Conservation (phyloP, 1,139 yeast genomes). For the Geotrichum europaeum region DNA sequence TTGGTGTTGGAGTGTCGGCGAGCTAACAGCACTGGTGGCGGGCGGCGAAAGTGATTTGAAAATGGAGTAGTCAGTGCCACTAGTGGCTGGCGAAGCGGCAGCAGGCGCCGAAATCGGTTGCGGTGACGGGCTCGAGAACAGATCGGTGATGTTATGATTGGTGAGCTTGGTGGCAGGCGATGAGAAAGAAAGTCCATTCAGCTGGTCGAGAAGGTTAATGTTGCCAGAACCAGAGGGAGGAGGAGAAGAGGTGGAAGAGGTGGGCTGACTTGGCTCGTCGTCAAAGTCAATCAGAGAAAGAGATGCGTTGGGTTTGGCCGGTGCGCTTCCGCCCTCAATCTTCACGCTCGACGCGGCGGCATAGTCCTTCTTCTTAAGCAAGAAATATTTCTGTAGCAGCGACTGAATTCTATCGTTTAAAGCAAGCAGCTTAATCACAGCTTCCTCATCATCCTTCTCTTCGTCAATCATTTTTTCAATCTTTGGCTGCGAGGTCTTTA, state of each 20-base stretch:
- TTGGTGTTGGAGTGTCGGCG: slow-evolving; percentile 5
- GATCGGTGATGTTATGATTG: not conserved
- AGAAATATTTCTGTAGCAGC: slow-evolving; percentile 59
- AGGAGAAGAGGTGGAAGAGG: slow-evolving; percentile 2
- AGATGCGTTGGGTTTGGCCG: slow-evolving; percentile 25
- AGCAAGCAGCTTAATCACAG: slow-evolving; percentile 58
- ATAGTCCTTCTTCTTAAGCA: slow-evolving; percentile 59
- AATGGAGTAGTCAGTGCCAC: slow-evolving; percentile 17
- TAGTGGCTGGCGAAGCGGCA: not conserved
- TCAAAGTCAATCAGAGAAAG: slow-evolving; percentile 76
- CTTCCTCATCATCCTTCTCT: slow-evolving; percentile 53
- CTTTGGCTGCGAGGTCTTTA: slow-evolving; percentile 83
- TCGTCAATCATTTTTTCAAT: slow-evolving; percentile 77
- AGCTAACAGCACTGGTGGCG: not conserved
- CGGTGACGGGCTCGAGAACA: slow-evolving; percentile 13
- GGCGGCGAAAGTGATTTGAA: slow-evolving; percentile 14
- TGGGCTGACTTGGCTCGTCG: slow-evolving; percentile 37
- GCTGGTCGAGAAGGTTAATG: slow-evolving; percentile 60
- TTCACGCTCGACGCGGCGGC: slow-evolving; percentile 56
- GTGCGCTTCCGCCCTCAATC: slow-evolving; percentile 37
- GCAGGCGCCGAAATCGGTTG: slow-evolving; percentile 5
- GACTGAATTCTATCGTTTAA: slow-evolving; percentile 75
- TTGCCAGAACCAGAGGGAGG: slow-evolving; percentile 37
- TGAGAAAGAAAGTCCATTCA: slow-evolving; percentile 45
- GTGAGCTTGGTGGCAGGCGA: slow-evolving; percentile 1